Evolutionary conservation across 177 flowering plant genomes (phyloP).

Genomic region (Vitis hybrid): DNA sequence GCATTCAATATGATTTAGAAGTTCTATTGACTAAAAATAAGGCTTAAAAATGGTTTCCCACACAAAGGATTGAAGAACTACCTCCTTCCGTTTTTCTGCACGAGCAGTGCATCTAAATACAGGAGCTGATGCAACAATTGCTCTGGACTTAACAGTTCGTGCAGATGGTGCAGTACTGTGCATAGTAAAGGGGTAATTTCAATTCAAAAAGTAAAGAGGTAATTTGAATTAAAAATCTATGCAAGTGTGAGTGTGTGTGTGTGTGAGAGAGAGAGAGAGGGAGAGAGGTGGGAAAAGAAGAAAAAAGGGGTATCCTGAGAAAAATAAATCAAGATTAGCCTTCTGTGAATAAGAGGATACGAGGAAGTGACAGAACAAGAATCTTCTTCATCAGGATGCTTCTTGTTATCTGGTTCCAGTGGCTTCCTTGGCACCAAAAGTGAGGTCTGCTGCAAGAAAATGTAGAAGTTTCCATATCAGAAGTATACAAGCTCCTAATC

Average conservation of each 20-base stretch:
- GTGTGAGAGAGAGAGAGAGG: neutral
- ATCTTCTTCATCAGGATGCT: slow-evolving; percentile 83
- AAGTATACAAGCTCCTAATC: neutral
- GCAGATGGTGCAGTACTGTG: slow-evolving; percentile 64
- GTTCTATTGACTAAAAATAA: neutral
- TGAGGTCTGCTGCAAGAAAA: slow-evolving; percentile 41
- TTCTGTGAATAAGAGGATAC: slow-evolving; percentile 53
- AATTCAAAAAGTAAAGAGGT: slow-evolving; percentile 37
- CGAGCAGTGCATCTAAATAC: slow-evolving; percentile 63
- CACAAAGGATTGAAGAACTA: slow-evolving; percentile 22
- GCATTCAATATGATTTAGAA: neutral
- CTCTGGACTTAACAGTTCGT: slow-evolving; percentile 34
- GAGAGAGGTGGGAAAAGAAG: neutral
- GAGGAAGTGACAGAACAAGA: slow-evolving; percentile 72
- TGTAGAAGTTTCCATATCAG: slow-evolving; percentile 1
- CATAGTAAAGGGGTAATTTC: slow-evolving; percentile 40
- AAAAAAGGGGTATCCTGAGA: neutral
- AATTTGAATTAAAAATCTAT: neutral
- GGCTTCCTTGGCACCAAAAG: slow-evolving; percentile 48
- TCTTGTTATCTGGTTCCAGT: slow-evolving; percentile 64
- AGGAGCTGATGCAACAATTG: slow-evolving; percentile 63
- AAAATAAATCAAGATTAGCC: slow-evolving; percentile 3
- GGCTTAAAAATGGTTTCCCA: neutral
- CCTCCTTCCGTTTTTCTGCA: slow-evolving; percentile 89
- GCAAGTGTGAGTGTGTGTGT: neutral